Evolutionary conservation across 306 rosid genomes (phyloP), one percentile per base, ranked within the genome.

Genomic region (Rosa chinensis): DNA sequence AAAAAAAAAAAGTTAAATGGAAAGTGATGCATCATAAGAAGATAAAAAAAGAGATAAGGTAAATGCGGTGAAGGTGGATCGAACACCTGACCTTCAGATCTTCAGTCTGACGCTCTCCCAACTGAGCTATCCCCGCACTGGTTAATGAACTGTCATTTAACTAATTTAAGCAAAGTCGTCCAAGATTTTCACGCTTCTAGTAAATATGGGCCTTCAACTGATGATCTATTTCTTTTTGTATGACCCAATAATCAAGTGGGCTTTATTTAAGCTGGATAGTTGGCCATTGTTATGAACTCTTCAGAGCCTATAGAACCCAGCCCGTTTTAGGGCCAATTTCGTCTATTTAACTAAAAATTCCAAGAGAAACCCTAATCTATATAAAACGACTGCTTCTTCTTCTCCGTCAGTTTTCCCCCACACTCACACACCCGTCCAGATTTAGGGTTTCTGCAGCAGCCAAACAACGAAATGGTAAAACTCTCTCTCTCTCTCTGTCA

Each of bases 101-200:
- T 89, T 89, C 89, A 89, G 92, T 89, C 90, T 89, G 92, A 89
- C 94, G 91, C 92, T 88, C 92, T 90, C 92, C 95, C 95, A 88
- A 90, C 92, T 90, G 90, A 87, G 92, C 95, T 90, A 88, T 90
- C 92, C 92, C 92, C 86, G 90, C 81, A 0, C 0, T 8, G 1
- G 1, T 3, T 0, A 0, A 1, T 43, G 2, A 40, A 40, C 3
- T 5, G 44, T 32, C 37, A 32, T 32, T 32, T 2, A 32, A 2
- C 2, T 32, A 2, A 32, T 32, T 32, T 32, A 32, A 32, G 0
- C 3, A 28, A 28, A 28, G 32, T 32, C 37, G 0, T 32, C 3
- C 0, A 32, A 2, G 37, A 32, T 2, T 32, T 2, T 3, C 37
- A 28, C 32, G 37, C 3, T 32, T 32, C 3, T 0, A 2, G 37